Evolutionary conservation across 106 monocot species (phyloP).

Genomic region (Acorus gramineus): DNA sequence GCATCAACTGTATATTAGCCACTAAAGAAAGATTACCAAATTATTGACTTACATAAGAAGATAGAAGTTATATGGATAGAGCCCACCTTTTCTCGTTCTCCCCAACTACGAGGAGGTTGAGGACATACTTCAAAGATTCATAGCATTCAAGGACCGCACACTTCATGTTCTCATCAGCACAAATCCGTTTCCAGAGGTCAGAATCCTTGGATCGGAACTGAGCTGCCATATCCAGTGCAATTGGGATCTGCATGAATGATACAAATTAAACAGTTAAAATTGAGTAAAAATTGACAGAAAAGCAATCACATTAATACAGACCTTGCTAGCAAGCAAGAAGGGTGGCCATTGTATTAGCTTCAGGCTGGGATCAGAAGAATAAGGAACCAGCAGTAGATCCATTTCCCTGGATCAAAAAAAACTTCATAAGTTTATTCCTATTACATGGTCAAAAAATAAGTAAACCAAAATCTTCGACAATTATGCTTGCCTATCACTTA

Average conservation of each 20-base stretch:
- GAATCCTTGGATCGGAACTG: constrained; percentile 81
- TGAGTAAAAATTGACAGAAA: not conserved
- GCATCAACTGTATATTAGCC: no score
- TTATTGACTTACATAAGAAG: no score
- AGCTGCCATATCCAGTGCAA: constrained; percentile 95
- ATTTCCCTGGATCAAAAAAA: constrained; percentile 67
- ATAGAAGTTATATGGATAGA: not conserved
- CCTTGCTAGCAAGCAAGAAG: constrained; percentile 99
- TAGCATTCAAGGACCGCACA: constrained; percentile 97
- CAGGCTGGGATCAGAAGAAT: constrained; percentile 83
- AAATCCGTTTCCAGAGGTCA: constrained; percentile 97
- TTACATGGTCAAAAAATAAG: not conserved
- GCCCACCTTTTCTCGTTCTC: constrained; percentile 88
- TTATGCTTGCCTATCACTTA: constrained; percentile 74
- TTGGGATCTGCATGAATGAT: constrained; percentile 60
- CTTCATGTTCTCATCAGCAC: constrained; percentile 99
- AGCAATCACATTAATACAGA: constrained; percentile 6
- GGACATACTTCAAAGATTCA: constrained; percentile 90
- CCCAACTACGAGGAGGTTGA: constrained; percentile 80
- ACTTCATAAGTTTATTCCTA: not conserved
- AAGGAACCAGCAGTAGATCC: constrained; percentile 93
- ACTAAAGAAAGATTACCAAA: no score
- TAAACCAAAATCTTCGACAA: not conserved
- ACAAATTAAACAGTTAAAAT: constrained; percentile 3
- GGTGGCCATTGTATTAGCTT: constrained; percentile 97